These are phyloP conservation scores for Pseudozyma tsukubaensis DNA, from an alignment of 1,284 basidiomycete species.

Conservation along the genomic window DNA sequence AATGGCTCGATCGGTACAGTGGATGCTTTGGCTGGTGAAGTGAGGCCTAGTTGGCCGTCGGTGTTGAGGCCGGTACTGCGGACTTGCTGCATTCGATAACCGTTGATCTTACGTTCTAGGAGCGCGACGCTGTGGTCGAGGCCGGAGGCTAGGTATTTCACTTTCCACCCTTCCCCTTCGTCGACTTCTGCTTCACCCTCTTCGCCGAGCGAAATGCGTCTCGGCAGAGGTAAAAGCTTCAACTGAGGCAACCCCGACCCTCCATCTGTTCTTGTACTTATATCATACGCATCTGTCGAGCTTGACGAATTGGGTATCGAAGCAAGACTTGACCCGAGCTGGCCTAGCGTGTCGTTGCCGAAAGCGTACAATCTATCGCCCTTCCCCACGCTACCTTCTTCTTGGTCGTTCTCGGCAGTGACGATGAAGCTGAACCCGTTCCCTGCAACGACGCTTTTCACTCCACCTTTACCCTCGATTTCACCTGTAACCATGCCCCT, in stretches of 20 bases:
- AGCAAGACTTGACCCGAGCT: constrained; percentile 17
- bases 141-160: constrained; percentile 7
- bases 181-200: not conserved
- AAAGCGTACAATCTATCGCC: constrained; percentile 10
- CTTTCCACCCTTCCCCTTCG: constrained; percentile 9
- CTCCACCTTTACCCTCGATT: constrained; percentile 12
- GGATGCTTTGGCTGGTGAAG: not conserved
- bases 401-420: not conserved
- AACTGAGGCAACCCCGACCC: constrained; percentile 14
- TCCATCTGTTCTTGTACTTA: not conserved
- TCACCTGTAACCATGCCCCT: constrained; percentile 35
- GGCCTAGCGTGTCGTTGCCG: constrained; percentile 42
- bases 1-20: constrained; percentile 25
- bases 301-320: not conserved
- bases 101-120: constrained; percentile 8
- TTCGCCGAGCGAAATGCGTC: not conserved
- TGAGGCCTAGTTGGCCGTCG: constrained; percentile 53
- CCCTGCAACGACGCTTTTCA: constrained; percentile 9
- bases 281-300: constrained; percentile 28
- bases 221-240: constrained; percentile 25
- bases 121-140: constrained; percentile 40
- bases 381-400: not conserved
- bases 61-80: constrained; percentile 45
- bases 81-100: constrained; percentile 12
- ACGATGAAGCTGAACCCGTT: constrained; percentile 27